Evolutionary conservation across 768 basidiomycete species (phyloP).

Genomic region (Tulasnella sp.): DNA sequence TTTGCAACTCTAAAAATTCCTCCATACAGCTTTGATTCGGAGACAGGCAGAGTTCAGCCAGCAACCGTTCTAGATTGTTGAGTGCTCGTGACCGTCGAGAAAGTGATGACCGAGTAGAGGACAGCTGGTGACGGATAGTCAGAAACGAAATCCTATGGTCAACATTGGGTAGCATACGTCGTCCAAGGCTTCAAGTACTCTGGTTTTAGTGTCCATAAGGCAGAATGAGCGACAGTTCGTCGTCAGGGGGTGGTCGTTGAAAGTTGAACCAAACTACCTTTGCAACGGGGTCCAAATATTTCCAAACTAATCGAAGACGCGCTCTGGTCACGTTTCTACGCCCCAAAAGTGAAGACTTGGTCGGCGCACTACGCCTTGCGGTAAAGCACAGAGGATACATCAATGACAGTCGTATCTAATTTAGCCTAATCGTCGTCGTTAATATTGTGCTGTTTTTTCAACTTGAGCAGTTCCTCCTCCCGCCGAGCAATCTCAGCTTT

Average conservation of each 20-base stretch:
- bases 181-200: conserved; percentile 43
- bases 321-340: too few species aligned
- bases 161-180: conserved; percentile 40
- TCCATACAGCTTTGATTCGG: conserved; percentile 31
- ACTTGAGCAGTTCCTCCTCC: conserved; percentile 76
- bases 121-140: conserved; percentile 36
- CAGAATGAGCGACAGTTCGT: too few species aligned
- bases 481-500: conserved; percentile 85
- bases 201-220: conserved; percentile 13
- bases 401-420: not conserved
- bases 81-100: conserved; percentile 44
- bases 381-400: not conserved
- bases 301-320: too few species aligned
- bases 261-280: not conserved
- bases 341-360: too few species aligned
- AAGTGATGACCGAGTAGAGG: conserved; percentile 45
- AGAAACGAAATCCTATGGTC: not conserved
- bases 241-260: not conserved
- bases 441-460: conserved; percentile 81
- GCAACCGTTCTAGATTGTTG: conserved; percentile 31
- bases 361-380: too few species aligned
- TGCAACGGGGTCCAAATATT: too few species aligned
- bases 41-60: conserved; percentile 37
- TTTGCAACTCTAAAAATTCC: conserved; percentile 53
- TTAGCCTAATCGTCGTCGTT: conserved; percentile 42